Evolutionary conservation across 1,284 basidiomycete species (phyloP), one percentile per base, ranked within the genome.

Genomic region (Hypsizygus ulmarius): DNA sequence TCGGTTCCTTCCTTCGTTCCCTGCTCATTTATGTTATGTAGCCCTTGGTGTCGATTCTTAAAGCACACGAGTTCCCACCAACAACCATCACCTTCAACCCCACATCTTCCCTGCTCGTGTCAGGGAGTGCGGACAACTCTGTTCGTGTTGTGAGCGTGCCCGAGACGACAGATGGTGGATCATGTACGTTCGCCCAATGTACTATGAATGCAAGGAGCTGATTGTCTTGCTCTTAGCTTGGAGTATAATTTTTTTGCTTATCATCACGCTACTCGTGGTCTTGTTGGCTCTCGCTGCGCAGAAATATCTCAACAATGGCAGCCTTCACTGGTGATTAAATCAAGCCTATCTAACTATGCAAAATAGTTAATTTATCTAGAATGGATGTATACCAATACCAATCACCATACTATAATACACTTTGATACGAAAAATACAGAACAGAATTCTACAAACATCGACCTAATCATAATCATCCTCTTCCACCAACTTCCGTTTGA

Each of bases 11-110:
- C 14, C 35, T 5, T 25, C 36, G 32, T 15, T 14, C 32, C n/a
- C 45, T 35, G 5, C 16, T 45, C 16, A 29, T 43, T 16, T 41
- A 7, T 37, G 5, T 43, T 45, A 37, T 48, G 5, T 14, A 97
- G 93, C 93, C 94, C 0, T 67, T 95, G 7, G 70, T 93, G 28
- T 86, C 86, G 28, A 95, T 99, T 51, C 74, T 97, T 40, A 90
- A 93, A 65, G 90, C 95, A 0, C 97, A 99, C 67, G 92, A 94
- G 54, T 96, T 99, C 65, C 93, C 97, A 2, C 83, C 93, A 1
- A 99, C 96, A 0, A 85, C 88, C 1, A 69, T 99, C 47, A 81
- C 80, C 49, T 98, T 99, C 73, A 95, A 89, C 63, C 88, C 93
- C 0, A 75, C 82, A 3, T 87, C 87, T 11, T 81, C 75, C 14